These are phyloP conservation scores for Vitis hybrid DNA, from an alignment of 177 flowering plant species.

Conservation along the genomic window DNA sequence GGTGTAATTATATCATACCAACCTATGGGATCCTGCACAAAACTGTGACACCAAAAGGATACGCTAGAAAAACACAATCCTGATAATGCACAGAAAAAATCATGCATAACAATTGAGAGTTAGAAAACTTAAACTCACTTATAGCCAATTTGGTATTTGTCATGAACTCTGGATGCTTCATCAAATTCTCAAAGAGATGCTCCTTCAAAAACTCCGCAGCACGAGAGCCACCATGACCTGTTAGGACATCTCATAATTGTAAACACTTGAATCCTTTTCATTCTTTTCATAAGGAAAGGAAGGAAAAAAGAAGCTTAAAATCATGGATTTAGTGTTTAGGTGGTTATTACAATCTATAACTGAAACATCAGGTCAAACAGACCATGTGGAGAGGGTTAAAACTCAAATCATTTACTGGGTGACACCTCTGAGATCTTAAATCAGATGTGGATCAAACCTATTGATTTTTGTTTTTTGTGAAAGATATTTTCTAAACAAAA, in stretches of 20 bases:
- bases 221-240: constrained; percentile 98
- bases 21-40: constrained; percentile 8
- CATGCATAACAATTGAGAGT: constrained; percentile 1
- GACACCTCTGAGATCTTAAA: too few relatives aligned
- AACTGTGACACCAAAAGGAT: constrained; percentile 3
- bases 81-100: background rate
- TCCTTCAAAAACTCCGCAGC: constrained; percentile 92
- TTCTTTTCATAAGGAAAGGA: background rate
- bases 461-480: background rate
- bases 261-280: constrained; percentile 2
- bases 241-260: constrained; percentile 3
- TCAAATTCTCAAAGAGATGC: constrained; percentile 83
- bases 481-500: background rate
- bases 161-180: constrained; percentile 85
- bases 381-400: background rate
- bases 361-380: background rate
- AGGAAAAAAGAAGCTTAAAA: background rate
- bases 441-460: background rate
- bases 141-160: constrained; percentile 76
- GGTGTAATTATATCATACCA: background rate
- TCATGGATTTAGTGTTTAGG: background rate
- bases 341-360: background rate
- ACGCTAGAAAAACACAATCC: background rate
- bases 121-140: constrained; percentile 51
- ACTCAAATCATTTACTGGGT: background rate